Base-by-base conservation (phyloP, 2,329 filamentous ascomycete genomes). In the Colletotrichum sp. region DNA sequence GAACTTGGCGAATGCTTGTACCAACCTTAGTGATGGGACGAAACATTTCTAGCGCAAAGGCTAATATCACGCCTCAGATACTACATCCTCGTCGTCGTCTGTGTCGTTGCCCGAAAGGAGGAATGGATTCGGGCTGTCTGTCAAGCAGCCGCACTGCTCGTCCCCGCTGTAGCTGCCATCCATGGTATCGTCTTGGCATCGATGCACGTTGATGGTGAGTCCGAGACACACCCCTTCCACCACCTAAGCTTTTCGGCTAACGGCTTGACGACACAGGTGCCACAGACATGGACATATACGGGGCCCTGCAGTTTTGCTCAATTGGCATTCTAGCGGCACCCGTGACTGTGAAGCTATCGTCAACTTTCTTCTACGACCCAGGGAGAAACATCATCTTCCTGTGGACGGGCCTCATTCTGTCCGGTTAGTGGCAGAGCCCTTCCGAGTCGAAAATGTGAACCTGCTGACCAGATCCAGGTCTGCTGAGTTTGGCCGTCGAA, bases 221-320 rank as follows among this genome's bases (percentile, higher is more conserved):
- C 26, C 1, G 52, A 16, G 30, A 28, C 21, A 18, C 28, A n/a
- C 21, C 16, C 55, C 15, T 18, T 8, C 8, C 10, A 8, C 5
- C 8, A 26, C 30, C 36, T n/a, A 26, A 21, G 21, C 21, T 48
- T 13, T 13, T 26, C 61, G 38, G 9, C 34, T 57, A 75, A 30
- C 67, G 71, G 67, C 18, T 32, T 8, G 10, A n/a, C 38, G 13
- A 2, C 74, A 28, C 72, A 93, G 92, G 85, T 67, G 92, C 90
- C 16, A 88, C 93, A 16, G 92, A 94, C 79, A 90, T 94, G 89
- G 93, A 94, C 78, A 85, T 94, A 5, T 94, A 90, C 72, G 93
- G 93, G 2, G 92, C 92, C 10, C 93, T 94, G 77, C 93, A 94
- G 78, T 81, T 94, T 0, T 94, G 92, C 74, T 88, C 92, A 0